Evolutionary conservation across 352 stramenopile genomes (phyloP), one percentile per base, ranked within the genome.

Genomic region (Achlya hypogyna): DNA sequence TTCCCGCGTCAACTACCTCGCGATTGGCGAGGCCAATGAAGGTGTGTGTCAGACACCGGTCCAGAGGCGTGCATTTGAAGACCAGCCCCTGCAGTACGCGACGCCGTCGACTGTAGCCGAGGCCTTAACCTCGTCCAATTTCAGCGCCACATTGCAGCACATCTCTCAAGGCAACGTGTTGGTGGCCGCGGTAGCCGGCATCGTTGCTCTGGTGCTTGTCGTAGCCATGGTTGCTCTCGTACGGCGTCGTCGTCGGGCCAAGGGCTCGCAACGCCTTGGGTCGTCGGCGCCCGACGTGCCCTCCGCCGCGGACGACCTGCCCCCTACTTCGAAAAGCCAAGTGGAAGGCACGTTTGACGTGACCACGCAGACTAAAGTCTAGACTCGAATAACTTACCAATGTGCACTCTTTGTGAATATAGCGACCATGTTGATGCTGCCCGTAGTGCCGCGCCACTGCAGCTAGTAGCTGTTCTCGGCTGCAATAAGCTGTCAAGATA

Each of bases 71-170:
- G n/a, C 16, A 6, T 64, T 64, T 51, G 56, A 64, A 18, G 25
- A 47, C 20, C 56, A 64, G 29, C 56, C 56, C 8, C 42, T 64
- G 18, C 56, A 64, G 29, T 64, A 51, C 29, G 23, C 56, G 27
- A n/a, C 20, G 31, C 2, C 25, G 2, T 49, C 42, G 18, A 49
- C 42, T 49, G 22, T 20, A 49, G 29, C 35, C 35, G 32, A 51
- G n/a, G n/a, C 14, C n/a, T n/a, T 32, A 23, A 51, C 5, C 22
- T 6, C 53, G 1, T 9, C 56, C 31, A 53, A 18, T 12, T 40
- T 42, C 23, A 14, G 23, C 25, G 23, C 22, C 16, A 23, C 22
- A 5, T n/a, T 64, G n/a, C 56, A 64, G n/a, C 20, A 51, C 25
- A 59, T 64, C 14, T 28, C 53, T 9, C 56, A 64, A 22, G 29